Base-by-base conservation (phyloP, 306 rosid species). In the Mimosa bimucronata region DNA sequence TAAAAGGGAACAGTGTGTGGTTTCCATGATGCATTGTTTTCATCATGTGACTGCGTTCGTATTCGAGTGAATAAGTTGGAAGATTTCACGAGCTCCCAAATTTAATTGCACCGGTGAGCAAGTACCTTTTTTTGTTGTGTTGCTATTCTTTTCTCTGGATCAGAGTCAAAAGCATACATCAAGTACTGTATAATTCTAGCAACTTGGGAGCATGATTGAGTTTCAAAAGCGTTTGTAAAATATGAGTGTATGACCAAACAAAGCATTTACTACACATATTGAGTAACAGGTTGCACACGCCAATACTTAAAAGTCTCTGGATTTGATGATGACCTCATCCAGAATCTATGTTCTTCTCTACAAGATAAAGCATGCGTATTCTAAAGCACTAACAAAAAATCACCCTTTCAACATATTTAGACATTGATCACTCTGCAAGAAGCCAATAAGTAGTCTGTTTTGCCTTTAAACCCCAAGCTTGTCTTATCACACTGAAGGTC, bases 251-350 rank as follows among this genome's bases (percentile, higher is more conserved):
- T 78, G 83, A 86, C 87, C 89, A 83, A 84, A 81, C 78, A 90
- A 89, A 83, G 89, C 88, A 90, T 90, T 90, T 83, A 91, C 85
- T 82, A 38, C 89, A 52, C 89, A 60, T 69, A 80, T 42, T 82
- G 71, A 86, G 74, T 66, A 82, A 76, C 82, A 64, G 69, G 81
- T 14, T 45, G 83, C 83, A 81, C 90, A 89, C 91, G 90, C 88
- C 81, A 86, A 79, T 87, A 83, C 87, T 89, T 64, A 86, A 7
- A 69, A 71, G 83, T 83, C 86, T 76, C 82, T 81, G 75, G 89
- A 87, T 90, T 86, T 83, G 69, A 75, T 77, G 38, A 75, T 90
- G 92, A 87, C 80, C 85, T 89, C 89, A 87, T 85, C 83, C 88
- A 77, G 85, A 92, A 91, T 88, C 90, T 76, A 88, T 78, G 84